A percentile compares a stretch with the other conserved stretches of the same genome.
Conservation (phyloP, 495 filamentous ascomycete species). For the Aspergillus taichungensis region DNA sequence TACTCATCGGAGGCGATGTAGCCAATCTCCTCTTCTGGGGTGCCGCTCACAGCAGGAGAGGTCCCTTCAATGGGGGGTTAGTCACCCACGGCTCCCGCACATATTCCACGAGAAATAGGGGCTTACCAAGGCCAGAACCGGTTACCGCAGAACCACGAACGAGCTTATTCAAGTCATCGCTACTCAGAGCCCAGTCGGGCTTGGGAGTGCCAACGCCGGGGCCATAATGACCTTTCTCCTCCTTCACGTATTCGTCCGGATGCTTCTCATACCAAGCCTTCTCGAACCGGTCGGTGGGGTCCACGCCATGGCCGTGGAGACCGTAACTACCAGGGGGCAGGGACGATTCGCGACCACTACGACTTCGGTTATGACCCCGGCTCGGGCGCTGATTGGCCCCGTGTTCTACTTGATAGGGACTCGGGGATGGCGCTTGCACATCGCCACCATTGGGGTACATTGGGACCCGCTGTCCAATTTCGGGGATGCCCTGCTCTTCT, state of each 20-base stretch:
- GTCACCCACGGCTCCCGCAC: neutral
- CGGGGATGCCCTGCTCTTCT: constrained; percentile 79
- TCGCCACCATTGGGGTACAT: constrained; percentile 93
- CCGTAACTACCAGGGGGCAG: constrained; percentile 74
- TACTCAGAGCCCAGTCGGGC: constrained; percentile 80
- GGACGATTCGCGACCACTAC: constrained; percentile 50
- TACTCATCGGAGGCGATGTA: constrained; percentile 76
- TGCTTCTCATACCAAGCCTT: constrained; percentile 87
- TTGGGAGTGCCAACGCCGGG: constrained; percentile 55
- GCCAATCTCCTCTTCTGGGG: constrained; percentile 72
- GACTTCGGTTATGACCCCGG: constrained; percentile 59
- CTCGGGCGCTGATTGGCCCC: constrained; percentile 43
- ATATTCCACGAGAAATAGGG: neutral
- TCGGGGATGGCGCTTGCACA: constrained; percentile 89
- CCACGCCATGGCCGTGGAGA: constrained; percentile 72
- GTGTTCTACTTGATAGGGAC: constrained; percentile 45
- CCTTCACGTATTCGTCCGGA: constrained; percentile 64
- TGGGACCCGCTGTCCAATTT: constrained; percentile 82
- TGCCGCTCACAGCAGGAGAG: constrained; percentile 44
- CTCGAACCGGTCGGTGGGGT: constrained; percentile 62
- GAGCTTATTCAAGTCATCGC: constrained; percentile 84
- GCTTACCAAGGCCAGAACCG: constrained; percentile 57
- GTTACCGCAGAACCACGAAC: constrained; percentile 62
- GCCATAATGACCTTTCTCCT: constrained; percentile 61
- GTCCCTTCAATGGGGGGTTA: constrained; percentile 32